Evolutionary conservation across 345 rosid species (phyloP).

Genomic region (Tarenaya hassleriana): DNA sequence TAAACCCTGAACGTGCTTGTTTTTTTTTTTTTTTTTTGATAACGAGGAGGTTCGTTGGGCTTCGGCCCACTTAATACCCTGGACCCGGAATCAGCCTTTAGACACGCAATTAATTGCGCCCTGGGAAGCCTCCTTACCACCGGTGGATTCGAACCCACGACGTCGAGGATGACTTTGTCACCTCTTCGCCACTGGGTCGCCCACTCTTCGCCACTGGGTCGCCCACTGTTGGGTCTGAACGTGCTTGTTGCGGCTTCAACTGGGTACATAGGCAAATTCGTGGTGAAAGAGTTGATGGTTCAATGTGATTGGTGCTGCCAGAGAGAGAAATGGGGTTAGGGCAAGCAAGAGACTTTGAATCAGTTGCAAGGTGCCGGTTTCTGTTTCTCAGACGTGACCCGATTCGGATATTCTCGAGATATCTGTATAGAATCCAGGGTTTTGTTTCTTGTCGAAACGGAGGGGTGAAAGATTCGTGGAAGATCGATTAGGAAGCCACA

Average conservation of each 20-base stretch:
- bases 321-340: conserved; percentile 75
- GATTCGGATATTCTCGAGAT: conserved; percentile 44
- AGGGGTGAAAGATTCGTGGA: conserved; percentile 91
- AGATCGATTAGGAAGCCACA: conserved; percentile 85
- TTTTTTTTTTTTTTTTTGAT: too few species aligned
- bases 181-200: too few species aligned
- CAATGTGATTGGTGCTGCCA: conserved; percentile 73
- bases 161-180: too few species aligned
- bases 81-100: too few species aligned
- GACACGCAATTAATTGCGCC: too few species aligned
- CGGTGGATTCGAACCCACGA: too few species aligned
- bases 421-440: conserved; percentile 40
- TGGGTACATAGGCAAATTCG: conserved; percentile 90
- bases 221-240: too few species aligned
- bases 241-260: conserved; percentile 83
- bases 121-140: too few species aligned
- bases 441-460: conserved; percentile 79
- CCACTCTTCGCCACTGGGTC: too few species aligned
- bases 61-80: too few species aligned
- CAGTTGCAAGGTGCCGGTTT: conserved; percentile 62
- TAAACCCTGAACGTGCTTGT: conserved; percentile 55
- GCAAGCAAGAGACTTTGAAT: conserved; percentile 59
- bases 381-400: conserved; percentile 80
- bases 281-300: conserved; percentile 74
- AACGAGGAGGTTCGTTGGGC: too few species aligned